Evolutionary conservation across 2,329 filamentous ascomycete species (phyloP), one percentile per base, ranked within the genome.

Genomic region (Talaromyces amestolkiae): DNA sequence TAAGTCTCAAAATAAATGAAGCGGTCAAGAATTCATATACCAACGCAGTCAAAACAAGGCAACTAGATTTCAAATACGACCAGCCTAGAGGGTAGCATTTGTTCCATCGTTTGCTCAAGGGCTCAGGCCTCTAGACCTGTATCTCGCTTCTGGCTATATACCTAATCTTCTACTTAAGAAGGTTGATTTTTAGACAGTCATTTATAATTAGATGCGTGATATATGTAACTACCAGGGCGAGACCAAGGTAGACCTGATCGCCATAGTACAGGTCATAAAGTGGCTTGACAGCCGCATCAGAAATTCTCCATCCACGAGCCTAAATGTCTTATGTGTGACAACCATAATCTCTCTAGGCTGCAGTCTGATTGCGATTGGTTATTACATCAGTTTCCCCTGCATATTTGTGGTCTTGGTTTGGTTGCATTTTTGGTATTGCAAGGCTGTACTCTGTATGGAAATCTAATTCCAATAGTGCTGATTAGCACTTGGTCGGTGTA

Each of bases 211-310:
- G 8, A 6, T 54, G 17, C 17, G 31, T 2, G 31, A 13, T 19
- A n/a, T 6, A 6, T 22, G 31, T 19, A 22, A 10, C 9, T 35
- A 11, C 8, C 27, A 10, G 49, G 49, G 24, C 49, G 31, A 53
- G 45, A 33, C 49, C 49, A 33, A 53, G 49, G 10, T 17, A 56
- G 33, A 22, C 33, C 33, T 2, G 33, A 56, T 56, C n/a, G 51
- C 10, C 51, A 56, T 56, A 27, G 31, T 35, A 56, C 33, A 56
- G 11, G 33, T 56, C 53, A 56, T 31, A 56, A 56, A 56, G 53
- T 56, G 53, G 33, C 53, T 56, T 56, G 53, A 56, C 5, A 17
- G 53, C 51, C 33, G 19, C 53, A 39, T 15, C 8, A 9, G 17
- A 19, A 24, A 24, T 15, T 22, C n/a, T 37, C 31, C 19, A 22